These are phyloP conservation scores for Leccinum pachyderme DNA, from an alignment of 1,284 basidiomycete genomes.

Conservation along the genomic window DNA sequence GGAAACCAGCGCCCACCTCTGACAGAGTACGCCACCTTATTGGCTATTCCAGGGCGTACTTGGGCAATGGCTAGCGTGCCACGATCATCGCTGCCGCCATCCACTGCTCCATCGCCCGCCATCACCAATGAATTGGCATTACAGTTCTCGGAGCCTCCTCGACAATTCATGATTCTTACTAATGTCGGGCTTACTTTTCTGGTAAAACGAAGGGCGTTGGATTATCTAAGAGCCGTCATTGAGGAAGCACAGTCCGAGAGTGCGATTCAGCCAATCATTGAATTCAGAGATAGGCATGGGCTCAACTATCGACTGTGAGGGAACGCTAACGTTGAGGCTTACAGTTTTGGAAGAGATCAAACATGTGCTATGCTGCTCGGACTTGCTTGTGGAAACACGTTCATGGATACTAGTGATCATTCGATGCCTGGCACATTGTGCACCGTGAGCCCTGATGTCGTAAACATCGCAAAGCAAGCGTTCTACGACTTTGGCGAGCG, in stretches of 20 bases:
- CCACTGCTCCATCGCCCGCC: constrained; percentile 45
- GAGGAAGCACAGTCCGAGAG: constrained; percentile 70
- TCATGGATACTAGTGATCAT: constrained; percentile 54
- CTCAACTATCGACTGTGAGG: constrained; percentile 5
- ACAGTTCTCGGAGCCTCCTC: constrained; percentile 71
- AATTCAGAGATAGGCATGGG: constrained; percentile 68
- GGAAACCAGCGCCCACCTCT: constrained; percentile 57
- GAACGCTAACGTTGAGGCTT: constrained; percentile 3
- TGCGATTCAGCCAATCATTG: constrained; percentile 66
- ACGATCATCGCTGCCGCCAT: constrained; percentile 32
- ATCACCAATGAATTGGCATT: constrained; percentile 78
- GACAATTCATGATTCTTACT: constrained; percentile 84
- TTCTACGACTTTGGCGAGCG: constrained; percentile 85
- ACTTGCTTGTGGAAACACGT: constrained; percentile 73
- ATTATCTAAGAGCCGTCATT: constrained; percentile 73
- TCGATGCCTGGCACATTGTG: constrained; percentile 48
- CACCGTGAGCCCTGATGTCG: constrained; percentile 58
- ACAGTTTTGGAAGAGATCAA: constrained; percentile 84
- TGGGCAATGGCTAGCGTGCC: constrained; percentile 76
- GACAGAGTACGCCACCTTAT: constrained; percentile 72
- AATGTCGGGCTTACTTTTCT: constrained; percentile 83
- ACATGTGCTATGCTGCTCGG: constrained; percentile 91
- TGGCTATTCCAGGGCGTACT: constrained; percentile 77
- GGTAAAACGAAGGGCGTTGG: constrained; percentile 80
- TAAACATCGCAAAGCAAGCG: constrained; percentile 69